These are phyloP conservation scores for Helotiales sp. DNA, from an alignment of 2,329 filamentous ascomycete species.

Conservation along the genomic window DNA sequence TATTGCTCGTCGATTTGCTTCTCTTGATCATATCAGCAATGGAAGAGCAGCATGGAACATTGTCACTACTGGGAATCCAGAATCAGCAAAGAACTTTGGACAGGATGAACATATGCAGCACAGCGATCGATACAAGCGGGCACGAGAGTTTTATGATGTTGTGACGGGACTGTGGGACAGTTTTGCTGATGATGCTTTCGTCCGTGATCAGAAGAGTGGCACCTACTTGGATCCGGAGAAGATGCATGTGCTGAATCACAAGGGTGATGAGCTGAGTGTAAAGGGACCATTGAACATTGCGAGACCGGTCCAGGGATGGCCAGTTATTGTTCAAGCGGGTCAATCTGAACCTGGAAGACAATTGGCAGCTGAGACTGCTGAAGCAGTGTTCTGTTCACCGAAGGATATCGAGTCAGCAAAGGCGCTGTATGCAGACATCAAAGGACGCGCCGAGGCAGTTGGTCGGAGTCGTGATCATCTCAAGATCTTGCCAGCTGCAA, in stretches of 20 bases:
- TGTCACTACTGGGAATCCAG: conserved; percentile 54
- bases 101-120: conserved; percentile 44
- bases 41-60: conserved; percentile 65
- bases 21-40: conserved; percentile 64
- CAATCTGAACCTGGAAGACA: conserved; percentile 64
- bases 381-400: conserved; percentile 57
- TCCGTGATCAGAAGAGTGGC: conserved; percentile 56
- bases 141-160: conserved; percentile 62
- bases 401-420: conserved; percentile 45
- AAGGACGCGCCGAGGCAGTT: conserved; percentile 44
- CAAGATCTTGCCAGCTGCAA: conserved; percentile 52
- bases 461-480: conserved; percentile 47
- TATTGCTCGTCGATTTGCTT: conserved; percentile 61
- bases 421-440: conserved; percentile 51
- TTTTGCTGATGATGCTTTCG: conserved; percentile 69
- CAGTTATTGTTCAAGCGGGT: conserved; percentile 67
- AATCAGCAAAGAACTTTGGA: conserved; percentile 53
- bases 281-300: conserved; percentile 64
- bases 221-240: conserved; percentile 57
- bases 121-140: conserved; percentile 63
- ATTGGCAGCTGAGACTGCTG: conserved; percentile 68
- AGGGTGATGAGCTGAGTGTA: conserved; percentile 60
- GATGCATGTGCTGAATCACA: conserved; percentile 64
- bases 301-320: conserved; percentile 65
- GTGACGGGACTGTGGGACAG: conserved; percentile 66